Conservation (phyloP, 306 rosid species). For the Gleditsia sinensis region DNA sequence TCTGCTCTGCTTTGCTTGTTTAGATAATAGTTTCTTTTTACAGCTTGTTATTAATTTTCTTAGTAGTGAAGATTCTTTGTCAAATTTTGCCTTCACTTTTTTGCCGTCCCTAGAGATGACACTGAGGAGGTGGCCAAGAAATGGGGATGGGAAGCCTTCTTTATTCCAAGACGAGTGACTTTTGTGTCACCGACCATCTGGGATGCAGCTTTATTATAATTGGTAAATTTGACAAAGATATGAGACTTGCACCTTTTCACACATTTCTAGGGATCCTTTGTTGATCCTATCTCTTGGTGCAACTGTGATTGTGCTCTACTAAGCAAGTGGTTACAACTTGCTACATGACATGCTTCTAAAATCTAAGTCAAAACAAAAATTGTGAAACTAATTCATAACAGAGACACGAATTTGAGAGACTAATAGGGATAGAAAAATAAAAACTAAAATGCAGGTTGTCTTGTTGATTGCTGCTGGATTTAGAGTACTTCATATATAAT, state of each 20-base stretch:
- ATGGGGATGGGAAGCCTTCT: slow-evolving; percentile 17
- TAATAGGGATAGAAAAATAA: background rate
- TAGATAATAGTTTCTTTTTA: slow-evolving; percentile 27
- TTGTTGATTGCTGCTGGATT: background rate
- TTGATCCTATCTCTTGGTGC: slow-evolving; percentile 7
- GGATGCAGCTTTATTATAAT: slow-evolving; percentile 34
- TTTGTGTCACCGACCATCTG: slow-evolving; percentile 54
- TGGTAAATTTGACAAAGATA: slow-evolving; percentile 53
- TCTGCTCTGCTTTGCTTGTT: slow-evolving; percentile 38
- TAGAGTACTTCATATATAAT: background rate
- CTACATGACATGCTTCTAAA: background rate
- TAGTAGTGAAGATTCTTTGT: slow-evolving; percentile 51
- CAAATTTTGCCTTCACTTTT: slow-evolving; percentile 39
- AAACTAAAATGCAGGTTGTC: background rate
- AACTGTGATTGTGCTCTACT: background rate
- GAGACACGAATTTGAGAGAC: background rate
- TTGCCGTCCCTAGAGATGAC: slow-evolving; percentile 41
- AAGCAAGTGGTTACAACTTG: background rate
- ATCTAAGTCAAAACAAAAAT: background rate
- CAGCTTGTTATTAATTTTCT: slow-evolving; percentile 23
- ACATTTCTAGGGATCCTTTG: slow-evolving; percentile 37
- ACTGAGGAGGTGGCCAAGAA: background rate
- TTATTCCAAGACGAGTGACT: slow-evolving; percentile 39
- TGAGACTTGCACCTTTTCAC: slow-evolving; percentile 46
- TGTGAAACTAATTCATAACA: background rate